phyloP scores from a whole-genome alignment of 129 eudicot species.

The Arctium lappa region DNA sequence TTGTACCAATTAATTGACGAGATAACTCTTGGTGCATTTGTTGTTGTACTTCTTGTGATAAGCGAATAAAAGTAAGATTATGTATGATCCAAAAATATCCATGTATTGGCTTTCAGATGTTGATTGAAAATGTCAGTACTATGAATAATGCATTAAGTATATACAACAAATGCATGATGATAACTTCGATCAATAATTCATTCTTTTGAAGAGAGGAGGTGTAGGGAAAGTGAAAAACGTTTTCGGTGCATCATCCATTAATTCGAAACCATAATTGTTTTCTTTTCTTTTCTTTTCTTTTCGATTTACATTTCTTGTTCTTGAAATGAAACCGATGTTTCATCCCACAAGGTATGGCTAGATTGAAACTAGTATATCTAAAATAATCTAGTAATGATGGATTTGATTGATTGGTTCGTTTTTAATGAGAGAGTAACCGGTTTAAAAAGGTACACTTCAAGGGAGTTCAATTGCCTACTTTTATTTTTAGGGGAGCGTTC shows the following conservation, averaged over 20 bases:
- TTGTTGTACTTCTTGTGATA: background rate
- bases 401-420: background rate
- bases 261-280: background rate
- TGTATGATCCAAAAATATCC: background rate
- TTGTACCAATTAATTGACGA: background rate
- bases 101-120: background rate
- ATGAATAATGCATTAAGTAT: background rate
- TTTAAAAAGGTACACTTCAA: background rate
- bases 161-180: background rate
- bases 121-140: background rate
- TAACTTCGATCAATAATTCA: background rate
- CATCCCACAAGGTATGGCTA: constrained; percentile 6
- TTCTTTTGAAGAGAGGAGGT: background rate
- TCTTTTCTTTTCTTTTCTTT: background rate
- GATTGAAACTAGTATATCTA: background rate
- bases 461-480: background rate
- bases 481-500: too few species aligned
- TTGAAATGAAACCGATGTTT: constrained; percentile 8
- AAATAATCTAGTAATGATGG: background rate
- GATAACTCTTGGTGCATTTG: background rate
- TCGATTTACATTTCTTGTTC: background rate
- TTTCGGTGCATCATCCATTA: background rate
- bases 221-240: background rate
- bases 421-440: background rate
- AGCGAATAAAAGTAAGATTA: background rate